These are phyloP conservation scores for Linnemannia zychae DNA, from an alignment of 192 early-diverging fungal species.

Conservation along the genomic window DNA sequence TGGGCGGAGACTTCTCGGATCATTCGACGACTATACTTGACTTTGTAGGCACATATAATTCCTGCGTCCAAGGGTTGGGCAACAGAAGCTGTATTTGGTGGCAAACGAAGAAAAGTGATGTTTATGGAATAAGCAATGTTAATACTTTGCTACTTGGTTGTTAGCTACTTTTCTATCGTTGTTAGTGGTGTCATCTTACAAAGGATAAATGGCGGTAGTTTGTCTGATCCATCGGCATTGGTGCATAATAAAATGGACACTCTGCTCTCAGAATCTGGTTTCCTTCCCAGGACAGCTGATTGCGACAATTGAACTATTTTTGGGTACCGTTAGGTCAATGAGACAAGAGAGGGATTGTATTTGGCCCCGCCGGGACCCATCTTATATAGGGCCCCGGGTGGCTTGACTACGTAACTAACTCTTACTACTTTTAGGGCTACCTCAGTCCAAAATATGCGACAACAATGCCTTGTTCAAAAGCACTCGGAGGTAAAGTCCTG, in stretches of 20 bases:
- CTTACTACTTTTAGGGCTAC: no score
- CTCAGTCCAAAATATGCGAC: no score
- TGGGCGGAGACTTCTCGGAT: neutral
- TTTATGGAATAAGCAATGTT: neutral
- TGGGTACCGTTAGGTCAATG: no score
- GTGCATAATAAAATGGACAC: conserved; percentile 1
- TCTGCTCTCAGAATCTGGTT: neutral
- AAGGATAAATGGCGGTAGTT: conserved; percentile 2
- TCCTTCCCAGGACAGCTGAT: neutral
- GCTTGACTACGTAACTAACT: no score
- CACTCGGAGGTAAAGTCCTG: conserved; percentile 1
- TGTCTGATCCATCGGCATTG: conserved; percentile 4
- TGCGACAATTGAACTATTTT: no score
- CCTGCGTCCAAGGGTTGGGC: conserved; percentile 7
- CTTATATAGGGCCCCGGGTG: no score
- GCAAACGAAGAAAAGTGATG: conserved; percentile 6
- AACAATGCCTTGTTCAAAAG: neutral
- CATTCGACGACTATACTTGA: conserved; percentile 4
- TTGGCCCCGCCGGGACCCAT: no score
- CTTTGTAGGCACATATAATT: conserved; percentile 3
- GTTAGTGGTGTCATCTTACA: neutral
- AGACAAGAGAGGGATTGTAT: no score
- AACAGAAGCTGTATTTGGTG: conserved; percentile 1
- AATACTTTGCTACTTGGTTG: neutral
- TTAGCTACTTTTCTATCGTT: neutral